These are phyloP conservation scores for Naganishia vishniacii DNA, from an alignment of 768 basidiomycete species.

Conservation along the genomic window DNA sequence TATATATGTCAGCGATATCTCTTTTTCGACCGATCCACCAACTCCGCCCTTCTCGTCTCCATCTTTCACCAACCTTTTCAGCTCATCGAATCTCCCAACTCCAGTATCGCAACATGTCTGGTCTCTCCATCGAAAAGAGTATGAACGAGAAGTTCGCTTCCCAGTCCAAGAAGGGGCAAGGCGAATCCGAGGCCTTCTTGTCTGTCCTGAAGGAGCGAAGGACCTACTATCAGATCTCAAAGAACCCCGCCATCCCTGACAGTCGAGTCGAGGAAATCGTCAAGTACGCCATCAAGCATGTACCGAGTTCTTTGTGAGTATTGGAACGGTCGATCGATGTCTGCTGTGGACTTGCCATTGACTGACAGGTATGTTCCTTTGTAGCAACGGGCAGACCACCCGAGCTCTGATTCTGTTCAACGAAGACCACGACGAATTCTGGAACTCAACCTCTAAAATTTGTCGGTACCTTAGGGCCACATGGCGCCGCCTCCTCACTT, in stretches of 20 bases:
- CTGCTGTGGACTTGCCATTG: too few species aligned
- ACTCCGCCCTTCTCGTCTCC: not conserved
- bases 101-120: slow-evolving; percentile 12
- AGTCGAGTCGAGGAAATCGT: slow-evolving; percentile 44
- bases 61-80: too few species aligned
- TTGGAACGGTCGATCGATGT: too few species aligned
- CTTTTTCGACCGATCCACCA: not conserved
- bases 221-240: slow-evolving; percentile 44
- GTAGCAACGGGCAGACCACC: slow-evolving; percentile 47
- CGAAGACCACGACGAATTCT: slow-evolving; percentile 39
- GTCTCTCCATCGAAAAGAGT: slow-evolving; percentile 3
- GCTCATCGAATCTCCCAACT: not conserved
- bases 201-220: slow-evolving; percentile 46
- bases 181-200: slow-evolving; percentile 38
- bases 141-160: slow-evolving; percentile 6
- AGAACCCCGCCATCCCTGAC: slow-evolving; percentile 40
- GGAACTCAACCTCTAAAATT: slow-evolving; percentile 34
- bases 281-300: slow-evolving; percentile 44
- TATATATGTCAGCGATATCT: not conserved
- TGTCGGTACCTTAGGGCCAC: slow-evolving; percentile 26
- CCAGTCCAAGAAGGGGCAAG: slow-evolving; percentile 9
- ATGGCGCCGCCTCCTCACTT: not conserved
- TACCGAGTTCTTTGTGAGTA: slow-evolving; percentile 42
- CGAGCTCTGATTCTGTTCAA: slow-evolving; percentile 47
- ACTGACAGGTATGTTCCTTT: not conserved